Percentiles rank a stretch among this genome's conserved stretches.
Conservation (phyloP, 495 filamentous ascomycete species). For the Staphylotrichum longicolle region DNA sequence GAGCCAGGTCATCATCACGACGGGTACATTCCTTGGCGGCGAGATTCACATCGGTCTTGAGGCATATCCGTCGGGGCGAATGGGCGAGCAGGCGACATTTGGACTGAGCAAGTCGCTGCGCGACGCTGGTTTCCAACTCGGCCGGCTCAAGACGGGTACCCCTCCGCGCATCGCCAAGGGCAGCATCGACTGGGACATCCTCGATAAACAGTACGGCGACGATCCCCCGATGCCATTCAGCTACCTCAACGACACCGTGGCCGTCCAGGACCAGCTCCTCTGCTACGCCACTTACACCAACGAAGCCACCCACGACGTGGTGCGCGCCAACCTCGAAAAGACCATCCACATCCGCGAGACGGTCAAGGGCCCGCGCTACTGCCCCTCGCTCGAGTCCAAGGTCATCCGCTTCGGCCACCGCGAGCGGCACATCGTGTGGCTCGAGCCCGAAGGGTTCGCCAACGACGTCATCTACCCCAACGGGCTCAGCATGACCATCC, state of each 20-base stretch:
- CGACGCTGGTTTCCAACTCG: conserved; percentile 87
- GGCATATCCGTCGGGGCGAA: conserved; percentile 78
- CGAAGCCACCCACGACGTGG: conserved; percentile 73
- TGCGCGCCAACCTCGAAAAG: conserved; percentile 83
- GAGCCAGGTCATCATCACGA: conserved; percentile 85
- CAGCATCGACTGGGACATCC: conserved; percentile 72
- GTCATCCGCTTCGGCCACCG: conserved; percentile 81
- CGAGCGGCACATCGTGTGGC: conserved; percentile 83
- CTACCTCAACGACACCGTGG: conserved; percentile 75
- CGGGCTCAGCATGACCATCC: conserved; percentile 94
- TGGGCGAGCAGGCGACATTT: conserved; percentile 92
- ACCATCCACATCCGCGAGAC: conserved; percentile 95
- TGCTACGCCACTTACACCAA: conserved; percentile 88
- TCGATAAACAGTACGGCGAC: conserved; percentile 77
- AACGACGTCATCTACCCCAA: conserved; percentile 94
- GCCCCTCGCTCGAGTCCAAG: conserved; percentile 93
- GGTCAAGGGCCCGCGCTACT: conserved; percentile 91
- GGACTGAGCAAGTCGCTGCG: conserved; percentile 88
- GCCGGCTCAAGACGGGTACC: conserved; percentile 92
- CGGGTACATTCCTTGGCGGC: conserved; percentile 91
- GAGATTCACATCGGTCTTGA: conserved; percentile 96
- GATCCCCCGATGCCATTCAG: conserved; percentile 87
- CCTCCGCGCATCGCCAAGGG: conserved; percentile 81
- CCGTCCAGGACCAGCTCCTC: conserved; percentile 74
- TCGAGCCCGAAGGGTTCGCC: conserved; percentile 94